Evolutionary conservation across 148 eudicot species (phyloP).

Genomic region (Spergularia marina): DNA sequence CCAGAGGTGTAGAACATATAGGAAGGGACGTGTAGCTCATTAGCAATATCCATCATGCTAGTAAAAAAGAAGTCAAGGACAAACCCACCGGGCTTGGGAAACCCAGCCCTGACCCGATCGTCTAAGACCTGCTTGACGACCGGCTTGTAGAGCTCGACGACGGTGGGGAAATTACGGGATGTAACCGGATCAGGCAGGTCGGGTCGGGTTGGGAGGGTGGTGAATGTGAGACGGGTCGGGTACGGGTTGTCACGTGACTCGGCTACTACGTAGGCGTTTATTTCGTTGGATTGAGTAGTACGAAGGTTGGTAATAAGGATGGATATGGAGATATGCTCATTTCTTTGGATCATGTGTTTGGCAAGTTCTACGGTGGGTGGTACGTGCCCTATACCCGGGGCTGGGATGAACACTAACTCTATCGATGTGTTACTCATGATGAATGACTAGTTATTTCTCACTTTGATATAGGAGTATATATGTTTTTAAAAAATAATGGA

Average conservation of each 20-base stretch:
- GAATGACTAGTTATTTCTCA: too few relatives aligned
- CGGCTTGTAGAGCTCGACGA: constrained; percentile 27
- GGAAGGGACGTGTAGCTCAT: constrained; percentile 29
- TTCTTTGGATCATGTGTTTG: constrained; percentile 35
- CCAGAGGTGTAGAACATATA: constrained; percentile 36
- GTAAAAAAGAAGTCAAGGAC: constrained; percentile 37
- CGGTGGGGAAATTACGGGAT: background rate
- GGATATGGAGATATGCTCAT: constrained; percentile 30
- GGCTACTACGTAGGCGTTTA: constrained; percentile 17
- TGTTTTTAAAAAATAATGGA: too few relatives aligned
- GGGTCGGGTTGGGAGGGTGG: constrained; percentile 20
- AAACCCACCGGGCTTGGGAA: constrained; percentile 23
- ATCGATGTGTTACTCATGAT: background rate
- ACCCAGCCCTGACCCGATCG: constrained; percentile 14
- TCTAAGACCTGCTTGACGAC: constrained; percentile 23
- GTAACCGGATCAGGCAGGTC: background rate
- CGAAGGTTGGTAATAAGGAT: constrained; percentile 39
- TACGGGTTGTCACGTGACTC: constrained; percentile 9
- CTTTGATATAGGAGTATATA: too few relatives aligned
- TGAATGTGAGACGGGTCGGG: background rate
- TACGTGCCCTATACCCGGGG: constrained; percentile 6
- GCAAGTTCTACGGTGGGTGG: constrained; percentile 38
- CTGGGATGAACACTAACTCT: background rate
- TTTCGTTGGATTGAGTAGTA: background rate
- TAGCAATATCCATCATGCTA: constrained; percentile 35